Conservation (phyloP, 225 moss, liverwort and hornwort genomes). For the Rhytidiadelphus loreus region DNA sequence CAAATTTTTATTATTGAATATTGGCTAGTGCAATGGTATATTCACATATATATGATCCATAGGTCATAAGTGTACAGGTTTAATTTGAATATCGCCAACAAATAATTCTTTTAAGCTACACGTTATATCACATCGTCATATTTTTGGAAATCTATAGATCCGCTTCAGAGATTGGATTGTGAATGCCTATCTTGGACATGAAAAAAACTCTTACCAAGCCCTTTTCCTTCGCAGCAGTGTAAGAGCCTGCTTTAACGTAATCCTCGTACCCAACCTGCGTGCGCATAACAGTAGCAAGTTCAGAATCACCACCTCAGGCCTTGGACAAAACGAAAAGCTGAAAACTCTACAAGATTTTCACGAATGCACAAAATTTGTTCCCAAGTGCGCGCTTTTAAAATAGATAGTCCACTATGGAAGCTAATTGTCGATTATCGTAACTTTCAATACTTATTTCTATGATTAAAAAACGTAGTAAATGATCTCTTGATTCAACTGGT, state of each 20-base stretch:
- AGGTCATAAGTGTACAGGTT: not conserved
- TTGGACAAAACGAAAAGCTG: not conserved
- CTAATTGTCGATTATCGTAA: too few species aligned
- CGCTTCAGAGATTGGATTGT: not conserved
- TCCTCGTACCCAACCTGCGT: constrained; percentile 71
- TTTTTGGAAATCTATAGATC: not conserved
- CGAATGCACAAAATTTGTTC: not conserved
- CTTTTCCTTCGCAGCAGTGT: constrained; percentile 68
- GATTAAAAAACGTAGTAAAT: not conserved
- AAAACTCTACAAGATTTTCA: not conserved
- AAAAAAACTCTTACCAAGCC: constrained; percentile 42
- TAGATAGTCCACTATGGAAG: not conserved
- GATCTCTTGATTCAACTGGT: not conserved
- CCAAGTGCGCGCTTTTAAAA: not conserved
- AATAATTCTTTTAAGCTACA: not conserved
- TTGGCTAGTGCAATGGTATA: not conserved
- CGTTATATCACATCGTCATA: not conserved
- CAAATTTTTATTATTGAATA: not conserved
- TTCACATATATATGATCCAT: not conserved
- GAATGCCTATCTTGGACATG: not conserved
- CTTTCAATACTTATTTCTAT: not conserved
- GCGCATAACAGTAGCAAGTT: not conserved
- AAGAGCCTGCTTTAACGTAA: constrained; percentile 72
- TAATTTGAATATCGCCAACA: not conserved
- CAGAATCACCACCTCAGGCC: not conserved